These are phyloP conservation scores for Hygrocybe punicea DNA, from an alignment of 768 basidiomycete species.

Conservation along the genomic window DNA sequence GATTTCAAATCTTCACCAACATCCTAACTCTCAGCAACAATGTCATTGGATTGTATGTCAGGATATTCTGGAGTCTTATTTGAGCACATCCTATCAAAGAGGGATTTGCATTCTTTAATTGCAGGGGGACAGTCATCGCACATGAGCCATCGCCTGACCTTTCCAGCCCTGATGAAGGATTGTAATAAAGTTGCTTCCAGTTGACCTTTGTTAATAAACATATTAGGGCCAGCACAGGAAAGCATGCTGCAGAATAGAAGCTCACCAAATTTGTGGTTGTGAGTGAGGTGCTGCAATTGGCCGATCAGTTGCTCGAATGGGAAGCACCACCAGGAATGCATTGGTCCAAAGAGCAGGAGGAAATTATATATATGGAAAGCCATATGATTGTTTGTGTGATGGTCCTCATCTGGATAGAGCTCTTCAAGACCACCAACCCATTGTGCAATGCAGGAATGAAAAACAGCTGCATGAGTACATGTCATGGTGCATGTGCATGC, in stretches of 20 bases:
- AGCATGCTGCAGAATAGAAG: not conserved
- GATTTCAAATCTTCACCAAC: not conserved
- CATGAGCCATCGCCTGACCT: not conserved
- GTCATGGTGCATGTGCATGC: constrained; percentile 15
- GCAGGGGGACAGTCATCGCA: not conserved
- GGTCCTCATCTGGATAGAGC: not conserved
- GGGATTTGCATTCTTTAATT: not conserved
- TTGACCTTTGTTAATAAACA: constrained; percentile 5
- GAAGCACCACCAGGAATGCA: constrained; percentile 39
- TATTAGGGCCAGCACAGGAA: not conserved
- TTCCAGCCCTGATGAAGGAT: constrained; percentile 1
- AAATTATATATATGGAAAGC: constrained; percentile 30
- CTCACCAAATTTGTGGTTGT: constrained; percentile 31
- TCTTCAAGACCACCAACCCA: not conserved
- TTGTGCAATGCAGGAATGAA: not conserved
- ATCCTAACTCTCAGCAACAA: not conserved
- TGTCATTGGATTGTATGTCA: not conserved
- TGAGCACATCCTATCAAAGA: not conserved
- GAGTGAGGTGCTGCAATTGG: constrained; percentile 29
- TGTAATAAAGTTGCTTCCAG: constrained; percentile 1
- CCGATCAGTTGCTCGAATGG: constrained; percentile 40
- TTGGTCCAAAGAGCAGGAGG: constrained; percentile 32
- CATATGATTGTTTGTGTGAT: constrained; percentile 28
- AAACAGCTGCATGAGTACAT: not conserved
- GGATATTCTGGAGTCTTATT: not conserved